Percentiles rank a stretch among this genome's conserved stretches.
Conservation (phyloP, 2,329 filamentous ascomycete genomes). For the Geoglossum cookeanum region DNA sequence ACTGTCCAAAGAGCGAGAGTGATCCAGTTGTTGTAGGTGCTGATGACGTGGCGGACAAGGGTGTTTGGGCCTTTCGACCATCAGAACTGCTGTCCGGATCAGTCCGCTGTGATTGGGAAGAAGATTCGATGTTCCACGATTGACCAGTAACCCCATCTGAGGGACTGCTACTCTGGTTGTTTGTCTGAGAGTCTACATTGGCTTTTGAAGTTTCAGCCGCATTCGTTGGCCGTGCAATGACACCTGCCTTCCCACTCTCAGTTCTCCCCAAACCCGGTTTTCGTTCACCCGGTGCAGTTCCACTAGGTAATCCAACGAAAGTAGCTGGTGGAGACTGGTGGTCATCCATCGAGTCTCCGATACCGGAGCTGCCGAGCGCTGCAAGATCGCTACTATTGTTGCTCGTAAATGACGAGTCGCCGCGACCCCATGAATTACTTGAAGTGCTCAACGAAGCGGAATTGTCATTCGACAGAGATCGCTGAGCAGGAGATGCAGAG, state of each 20-base stretch:
- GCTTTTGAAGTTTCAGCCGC: background rate
- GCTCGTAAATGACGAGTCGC: background rate
- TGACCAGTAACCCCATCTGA: background rate
- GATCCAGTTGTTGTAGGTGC: background rate
- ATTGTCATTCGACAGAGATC: background rate
- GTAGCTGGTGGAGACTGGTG: background rate
- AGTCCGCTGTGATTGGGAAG: conserved; percentile 1
- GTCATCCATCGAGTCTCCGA: conserved; percentile 1
- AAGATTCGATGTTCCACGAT: background rate
- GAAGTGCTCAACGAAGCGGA: background rate
- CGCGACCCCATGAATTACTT: conserved; percentile 1
- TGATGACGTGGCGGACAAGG: background rate
- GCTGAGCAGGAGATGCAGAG: background rate
- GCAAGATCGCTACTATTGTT: conserved; percentile 2
- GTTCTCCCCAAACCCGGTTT: background rate
- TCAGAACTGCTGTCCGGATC: conserved; percentile 1
- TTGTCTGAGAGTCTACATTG: background rate
- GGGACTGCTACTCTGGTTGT: background rate
- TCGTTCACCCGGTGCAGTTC: background rate
- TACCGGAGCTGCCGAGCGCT: background rate
- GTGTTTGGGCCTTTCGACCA: background rate
- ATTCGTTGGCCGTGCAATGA: background rate
- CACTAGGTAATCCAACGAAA: background rate
- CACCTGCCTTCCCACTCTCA: conserved; percentile 1
- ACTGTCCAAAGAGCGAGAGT: background rate